Evolutionary conservation across 2,329 filamentous ascomycete species (phyloP).

Genomic region (Karstenula rhodostoma): DNA sequence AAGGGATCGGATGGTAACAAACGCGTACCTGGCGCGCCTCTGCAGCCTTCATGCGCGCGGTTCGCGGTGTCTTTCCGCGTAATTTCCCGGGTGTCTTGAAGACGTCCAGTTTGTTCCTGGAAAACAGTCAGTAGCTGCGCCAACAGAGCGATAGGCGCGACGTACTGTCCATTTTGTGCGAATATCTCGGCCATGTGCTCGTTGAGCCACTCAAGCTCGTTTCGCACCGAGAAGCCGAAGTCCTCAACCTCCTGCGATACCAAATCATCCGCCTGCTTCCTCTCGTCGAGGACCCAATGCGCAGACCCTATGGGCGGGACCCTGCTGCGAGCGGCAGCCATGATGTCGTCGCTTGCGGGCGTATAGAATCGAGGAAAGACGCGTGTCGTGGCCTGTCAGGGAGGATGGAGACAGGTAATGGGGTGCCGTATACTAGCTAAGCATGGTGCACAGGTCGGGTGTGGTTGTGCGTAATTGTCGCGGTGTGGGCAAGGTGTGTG

Average conservation of each 20-base stretch:
- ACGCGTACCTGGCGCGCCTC: slow-evolving; percentile 70
- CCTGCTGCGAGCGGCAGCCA: slow-evolving; percentile 45
- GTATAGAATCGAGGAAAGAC: slow-evolving; percentile 25
- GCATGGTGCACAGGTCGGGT: slow-evolving; percentile 19
- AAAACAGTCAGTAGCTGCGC: slow-evolving; percentile 33
- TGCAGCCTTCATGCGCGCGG: slow-evolving; percentile 66
- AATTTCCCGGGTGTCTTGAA: slow-evolving; percentile 92
- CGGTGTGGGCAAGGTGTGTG: slow-evolving; percentile 10
- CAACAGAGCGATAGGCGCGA: slow-evolving; percentile 32
- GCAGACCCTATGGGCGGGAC: slow-evolving; percentile 74
- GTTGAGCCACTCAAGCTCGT: slow-evolving; percentile 97
- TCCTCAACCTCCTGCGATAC: slow-evolving; percentile 87
- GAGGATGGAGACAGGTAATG: slow-evolving; percentile 16
- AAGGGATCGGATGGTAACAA: slow-evolving; percentile 51
- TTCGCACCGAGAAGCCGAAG: slow-evolving; percentile 88
- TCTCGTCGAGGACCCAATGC: slow-evolving; percentile 86
- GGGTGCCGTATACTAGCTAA: slow-evolving; percentile 17
- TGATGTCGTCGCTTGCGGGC: slow-evolving; percentile 24
- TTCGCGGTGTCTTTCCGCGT: slow-evolving; percentile 81
- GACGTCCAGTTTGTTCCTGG: slow-evolving; percentile 88
- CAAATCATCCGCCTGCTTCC: slow-evolving; percentile 78
- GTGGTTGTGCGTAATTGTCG: slow-evolving; percentile 12
- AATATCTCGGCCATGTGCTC: slow-evolving; percentile 98
- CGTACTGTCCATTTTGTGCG: slow-evolving; percentile 83
- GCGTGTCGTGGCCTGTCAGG: slow-evolving; percentile 32